These are phyloP conservation scores for Saposhnikovia divaricata DNA, from an alignment of 129 eudicot genomes.

Conservation along the genomic window DNA sequence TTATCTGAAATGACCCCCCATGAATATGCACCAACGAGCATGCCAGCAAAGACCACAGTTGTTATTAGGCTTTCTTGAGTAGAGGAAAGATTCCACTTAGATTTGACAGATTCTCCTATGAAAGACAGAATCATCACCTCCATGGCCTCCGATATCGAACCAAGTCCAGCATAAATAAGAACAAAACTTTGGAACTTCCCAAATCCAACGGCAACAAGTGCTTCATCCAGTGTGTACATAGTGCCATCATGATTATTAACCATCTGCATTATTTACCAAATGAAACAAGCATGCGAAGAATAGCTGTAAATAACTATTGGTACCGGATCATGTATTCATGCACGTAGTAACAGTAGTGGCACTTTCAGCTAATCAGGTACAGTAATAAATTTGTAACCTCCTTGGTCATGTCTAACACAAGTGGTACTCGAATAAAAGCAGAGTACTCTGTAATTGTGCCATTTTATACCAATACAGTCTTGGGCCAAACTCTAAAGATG, in stretches of 20 bases:
- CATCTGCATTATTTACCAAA: slow-evolving; percentile 22
- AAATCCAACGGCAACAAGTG: slow-evolving; percentile 62
- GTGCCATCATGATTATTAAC: slow-evolving; percentile 17
- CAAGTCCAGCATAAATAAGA: slow-evolving; percentile 67
- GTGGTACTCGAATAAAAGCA: not conserved
- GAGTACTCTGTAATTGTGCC: not conserved
- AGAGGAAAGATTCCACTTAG: slow-evolving; percentile 65
- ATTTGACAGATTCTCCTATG: slow-evolving; percentile 55
- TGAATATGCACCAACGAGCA: slow-evolving; percentile 64
- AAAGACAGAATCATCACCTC: slow-evolving; percentile 77
- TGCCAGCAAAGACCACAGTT: slow-evolving; percentile 72
- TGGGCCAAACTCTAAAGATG: not conserved
- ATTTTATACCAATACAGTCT: not conserved
- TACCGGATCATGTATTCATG: not conserved
- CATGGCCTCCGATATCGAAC: slow-evolving; percentile 73
- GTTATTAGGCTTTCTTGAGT: slow-evolving; percentile 57
- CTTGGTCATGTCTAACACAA: not conserved
- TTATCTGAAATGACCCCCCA: slow-evolving; percentile 75
- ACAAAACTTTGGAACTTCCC: slow-evolving; percentile 65
- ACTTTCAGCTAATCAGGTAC: not conserved
- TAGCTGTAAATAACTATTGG: not conserved
- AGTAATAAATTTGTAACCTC: not conserved
- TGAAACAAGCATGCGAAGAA: not conserved
- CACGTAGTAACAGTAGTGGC: not conserved
- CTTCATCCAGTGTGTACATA: slow-evolving; percentile 64